Base-by-base conservation (phyloP, 2,329 filamentous ascomycete species). In the Xylariaceae sp. region DNA sequence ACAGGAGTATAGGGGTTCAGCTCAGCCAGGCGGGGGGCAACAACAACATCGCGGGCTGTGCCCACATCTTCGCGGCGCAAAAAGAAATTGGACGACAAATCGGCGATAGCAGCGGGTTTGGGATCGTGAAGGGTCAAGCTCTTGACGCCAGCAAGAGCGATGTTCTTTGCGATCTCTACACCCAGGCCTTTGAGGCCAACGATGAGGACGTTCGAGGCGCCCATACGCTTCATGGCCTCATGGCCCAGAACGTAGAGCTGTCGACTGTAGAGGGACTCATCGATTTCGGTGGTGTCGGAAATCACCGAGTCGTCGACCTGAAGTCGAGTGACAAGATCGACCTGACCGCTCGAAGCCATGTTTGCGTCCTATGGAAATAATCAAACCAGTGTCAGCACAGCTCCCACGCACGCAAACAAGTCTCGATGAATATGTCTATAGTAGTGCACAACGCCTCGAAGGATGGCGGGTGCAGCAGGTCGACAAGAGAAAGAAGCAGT, bases 151-250 rank as follows among this genome's bases (percentile, higher is more conserved):
- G 94, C 94, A 68, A 99, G 87, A 61, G 94, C 94, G 71, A 99
- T 91, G 72, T 99, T 99, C 83, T 99, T 99, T 71, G 94, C 93
- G 69, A 99, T 94, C 77, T 99, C 94, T 58, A 97, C 93, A 79
- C 94, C 94, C 47, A 99, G 84, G 55, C 94, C 94, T 75, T 94
- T 93, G 67, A 97, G 80, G 65, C 94, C 94, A 63, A 93, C 89
- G 58, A 99, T 82, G 56, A 99, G 88, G 61, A 99, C 85, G 72
- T 97, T 95, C 57, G 94, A 97, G 63, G 92, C 90, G 71, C 92
- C 86, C 94, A 99, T 99, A 71, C 94, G 92, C 82, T 96, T 97
- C 94, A 99, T 99, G 66, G 94, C 94, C 75, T 88, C 85, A 70
- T 88, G 85, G 64, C 85, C 85, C 55, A 88, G 74, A 62, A 88